Evolutionary conservation across 2,329 filamentous ascomycete species (phyloP), one percentile per base, ranked within the genome.

Genomic region (Arthrobotrys pseudoclavata): DNA sequence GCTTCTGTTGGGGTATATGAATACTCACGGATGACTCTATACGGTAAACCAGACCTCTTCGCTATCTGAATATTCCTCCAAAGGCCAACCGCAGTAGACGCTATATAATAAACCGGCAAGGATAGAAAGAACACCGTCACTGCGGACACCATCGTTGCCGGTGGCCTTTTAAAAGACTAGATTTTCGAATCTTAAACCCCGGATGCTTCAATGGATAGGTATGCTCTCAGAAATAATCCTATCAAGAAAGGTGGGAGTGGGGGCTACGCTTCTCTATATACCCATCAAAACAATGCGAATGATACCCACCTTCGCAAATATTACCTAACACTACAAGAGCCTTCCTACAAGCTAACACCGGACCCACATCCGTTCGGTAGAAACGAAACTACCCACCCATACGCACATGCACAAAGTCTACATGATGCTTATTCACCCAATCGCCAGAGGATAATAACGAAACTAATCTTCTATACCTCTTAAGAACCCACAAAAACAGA

Each of bases 31-130:
- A 79, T 52, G 45, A 82, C 40, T 22, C 80, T 40, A 74, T 81
- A 82, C 13, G 80, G 80, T 22, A 82, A 53, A 1, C 81, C 80
- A 22, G 79, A 80, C 61, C 52, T 79, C 69, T 82, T 82, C 20
- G 80, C 81, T 50, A 74, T 76, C 20, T 70, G 61, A 20, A 80
- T 63, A 34, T 81, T 80, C 24, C 53, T 79, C 69, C 68, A 76
- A 22, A 75, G 68, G 15, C 29, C 40, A 64, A 82, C 6, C 79
- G 81, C 79, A 79, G 82, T 79, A 80, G 80, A 47, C 80, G 34
- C 1, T 10, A 71, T 29, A 57, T 71, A 77, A 37, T 77, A 77
- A 10, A 52, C 53, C n/a, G 67, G 74, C 9, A 77, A 42, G 52
- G 62, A 71, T 9, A 63, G 10, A 26, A 71, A 60, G 37, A 71